Percentiles rank a stretch among this genome's conserved stretches.
These are phyloP conservation scores for Myochromella boudieri DNA, from an alignment of 768 basidiomycete genomes.

Conservation along the genomic window DNA sequence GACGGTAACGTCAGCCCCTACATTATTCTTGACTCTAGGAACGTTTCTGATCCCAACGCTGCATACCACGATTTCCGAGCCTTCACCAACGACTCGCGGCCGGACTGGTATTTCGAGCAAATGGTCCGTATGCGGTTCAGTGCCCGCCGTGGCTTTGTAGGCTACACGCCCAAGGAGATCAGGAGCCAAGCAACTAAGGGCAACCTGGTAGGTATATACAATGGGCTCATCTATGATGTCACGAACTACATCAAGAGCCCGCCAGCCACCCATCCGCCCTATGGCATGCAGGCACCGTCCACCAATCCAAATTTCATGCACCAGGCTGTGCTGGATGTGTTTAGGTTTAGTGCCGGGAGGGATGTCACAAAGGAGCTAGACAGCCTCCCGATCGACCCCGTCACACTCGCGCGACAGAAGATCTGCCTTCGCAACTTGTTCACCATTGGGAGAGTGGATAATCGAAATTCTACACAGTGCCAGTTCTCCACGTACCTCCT, in stretches of 20 bases:
- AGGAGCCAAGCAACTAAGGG: slow-evolving; percentile 64
- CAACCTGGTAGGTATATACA: slow-evolving; percentile 79
- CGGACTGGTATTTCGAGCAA: slow-evolving; percentile 96
- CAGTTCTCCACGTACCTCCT: slow-evolving; percentile 90
- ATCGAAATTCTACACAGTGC: slow-evolving; percentile 89
- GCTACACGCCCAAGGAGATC: slow-evolving; percentile 77
- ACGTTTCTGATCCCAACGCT: slow-evolving; percentile 72
- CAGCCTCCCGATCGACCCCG: slow-evolving; percentile 55
- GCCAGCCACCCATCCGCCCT: slow-evolving; percentile 53
- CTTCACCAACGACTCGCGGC: slow-evolving; percentile 82
- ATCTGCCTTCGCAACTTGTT: slow-evolving; percentile 93
- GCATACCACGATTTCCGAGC: slow-evolving; percentile 97
- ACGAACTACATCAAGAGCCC: slow-evolving; percentile 75
- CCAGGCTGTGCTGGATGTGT: slow-evolving; percentile 64
- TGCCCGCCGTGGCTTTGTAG: slow-evolving; percentile 85
- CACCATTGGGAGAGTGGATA: slow-evolving; percentile 89
- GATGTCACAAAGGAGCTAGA: slow-evolving; percentile 83
- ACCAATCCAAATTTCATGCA: slow-evolving; percentile 70
- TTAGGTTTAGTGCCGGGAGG: slow-evolving; percentile 69
- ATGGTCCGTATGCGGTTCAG: slow-evolving; percentile 95
- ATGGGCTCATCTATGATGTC: slow-evolving; percentile 84
- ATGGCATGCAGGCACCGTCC: slow-evolving; percentile 42
- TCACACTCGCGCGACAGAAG: slow-evolving; percentile 69
- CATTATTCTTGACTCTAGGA: slow-evolving; percentile 73
- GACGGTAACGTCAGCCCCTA: slow-evolving; percentile 81